Conservation (phyloP, 352 stramenopile species). For the Pythium rhizo-oryzae region DNA sequence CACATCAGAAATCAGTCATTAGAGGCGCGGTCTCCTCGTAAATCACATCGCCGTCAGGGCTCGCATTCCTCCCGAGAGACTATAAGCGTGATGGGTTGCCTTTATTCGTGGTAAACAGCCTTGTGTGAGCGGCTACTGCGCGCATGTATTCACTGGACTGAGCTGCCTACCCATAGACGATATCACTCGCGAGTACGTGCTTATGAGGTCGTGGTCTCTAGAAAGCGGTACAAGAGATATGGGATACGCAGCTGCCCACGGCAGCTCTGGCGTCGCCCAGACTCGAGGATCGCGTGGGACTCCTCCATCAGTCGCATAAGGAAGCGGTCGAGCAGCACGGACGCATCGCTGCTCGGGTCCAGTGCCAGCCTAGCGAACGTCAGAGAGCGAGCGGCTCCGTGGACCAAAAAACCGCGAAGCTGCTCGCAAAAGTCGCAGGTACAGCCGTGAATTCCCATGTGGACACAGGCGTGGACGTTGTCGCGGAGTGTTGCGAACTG, state of each 20-base stretch:
- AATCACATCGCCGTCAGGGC: too few species aligned
- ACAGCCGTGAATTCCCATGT: neutral
- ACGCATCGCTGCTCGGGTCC: neutral
- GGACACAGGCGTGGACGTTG: neutral
- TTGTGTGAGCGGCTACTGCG: too few species aligned
- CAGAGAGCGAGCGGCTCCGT: neutral
- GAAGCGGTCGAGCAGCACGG: neutral
- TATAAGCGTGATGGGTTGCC: too few species aligned
- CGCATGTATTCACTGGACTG: too few species aligned
- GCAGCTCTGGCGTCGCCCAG: neutral
- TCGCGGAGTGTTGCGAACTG: slow-evolving; percentile 1
- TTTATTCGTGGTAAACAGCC: too few species aligned
- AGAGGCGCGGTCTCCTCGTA: too few species aligned
- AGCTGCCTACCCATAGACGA: too few species aligned
- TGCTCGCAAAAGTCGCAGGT: neutral
- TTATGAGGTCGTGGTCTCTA: neutral
- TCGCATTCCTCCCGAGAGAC: too few species aligned
- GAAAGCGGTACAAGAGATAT: slow-evolving; percentile 1
- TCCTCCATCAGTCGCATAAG: neutral
- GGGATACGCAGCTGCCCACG: slow-evolving; percentile 2
- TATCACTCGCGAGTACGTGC: too few species aligned
- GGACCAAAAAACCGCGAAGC: neutral
- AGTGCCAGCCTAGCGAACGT: neutral
- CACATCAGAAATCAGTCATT: too few species aligned
- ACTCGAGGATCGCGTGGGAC: neutral